These are phyloP conservation scores for Ophiostoma sp. DNA, from an alignment of 2,329 filamentous ascomycete genomes.

Conservation along the genomic window DNA sequence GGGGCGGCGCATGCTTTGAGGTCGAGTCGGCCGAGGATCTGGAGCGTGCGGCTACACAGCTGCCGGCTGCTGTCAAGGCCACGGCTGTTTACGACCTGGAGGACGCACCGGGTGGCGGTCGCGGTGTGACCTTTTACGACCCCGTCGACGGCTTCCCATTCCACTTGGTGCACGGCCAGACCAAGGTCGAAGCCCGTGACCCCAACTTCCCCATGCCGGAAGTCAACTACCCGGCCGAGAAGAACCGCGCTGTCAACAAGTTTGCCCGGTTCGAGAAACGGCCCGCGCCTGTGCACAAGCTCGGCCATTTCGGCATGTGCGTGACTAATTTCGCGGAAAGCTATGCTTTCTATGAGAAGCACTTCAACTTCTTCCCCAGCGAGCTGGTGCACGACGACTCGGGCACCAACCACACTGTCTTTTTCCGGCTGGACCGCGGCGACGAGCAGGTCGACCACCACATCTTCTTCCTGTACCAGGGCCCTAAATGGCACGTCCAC, in stretches of 20 bases:
- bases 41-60: slow-evolving; percentile 47
- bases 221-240: slow-evolving; percentile 51
- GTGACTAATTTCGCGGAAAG: slow-evolving; percentile 52
- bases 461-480: slow-evolving; percentile 53
- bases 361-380: slow-evolving; percentile 54
- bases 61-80: slow-evolving; percentile 51
- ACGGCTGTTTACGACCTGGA: slow-evolving; percentile 49
- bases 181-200: slow-evolving; percentile 42
- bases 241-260: slow-evolving; percentile 51
- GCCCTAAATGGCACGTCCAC: slow-evolving; percentile 57
- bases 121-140: slow-evolving; percentile 53
- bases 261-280: slow-evolving; percentile 54
- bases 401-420: slow-evolving; percentile 44
- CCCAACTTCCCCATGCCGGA: slow-evolving; percentile 44
- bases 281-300: slow-evolving; percentile 47
- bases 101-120: slow-evolving; percentile 57
- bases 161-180: slow-evolving; percentile 59
- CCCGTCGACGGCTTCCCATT: slow-evolving; percentile 58
- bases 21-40: slow-evolving; percentile 59
- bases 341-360: slow-evolving; percentile 51
- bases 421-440: slow-evolving; percentile 49
- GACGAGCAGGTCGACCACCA: slow-evolving; percentile 51
- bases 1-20: slow-evolving; percentile 58
- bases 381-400: slow-evolving; percentile 46
- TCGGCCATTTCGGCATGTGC: slow-evolving; percentile 57